These are phyloP conservation scores for Umbelopsis sp. DNA, from an alignment of 371 early-diverging fungal genomes.

Conservation along the genomic window DNA sequence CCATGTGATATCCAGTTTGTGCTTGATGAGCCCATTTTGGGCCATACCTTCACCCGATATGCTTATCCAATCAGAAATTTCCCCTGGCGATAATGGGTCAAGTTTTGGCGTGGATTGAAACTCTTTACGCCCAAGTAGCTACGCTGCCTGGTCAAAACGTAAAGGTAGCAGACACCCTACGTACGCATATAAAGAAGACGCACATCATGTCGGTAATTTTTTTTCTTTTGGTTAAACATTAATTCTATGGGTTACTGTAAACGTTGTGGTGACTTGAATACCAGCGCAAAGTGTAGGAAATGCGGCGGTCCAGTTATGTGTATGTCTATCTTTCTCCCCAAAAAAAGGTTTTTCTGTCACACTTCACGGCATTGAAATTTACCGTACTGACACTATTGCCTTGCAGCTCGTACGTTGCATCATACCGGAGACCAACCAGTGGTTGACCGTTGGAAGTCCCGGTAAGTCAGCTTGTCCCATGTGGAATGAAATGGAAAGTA, in stretches of 20 bases:
- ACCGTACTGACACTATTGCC: neutral
- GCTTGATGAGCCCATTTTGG: neutral
- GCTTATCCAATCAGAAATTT: conserved; percentile 6
- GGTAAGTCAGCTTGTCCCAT: conserved; percentile 14
- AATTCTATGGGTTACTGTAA: conserved; percentile 8
- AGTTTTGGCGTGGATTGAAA: conserved; percentile 11
- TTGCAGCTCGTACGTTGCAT: conserved; percentile 10
- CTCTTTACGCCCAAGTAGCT: neutral
- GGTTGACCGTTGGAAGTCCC: conserved; percentile 38
- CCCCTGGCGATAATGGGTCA: neutral
- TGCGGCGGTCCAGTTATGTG: conserved; percentile 11
- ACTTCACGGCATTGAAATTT: neutral
- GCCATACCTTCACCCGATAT: neutral
- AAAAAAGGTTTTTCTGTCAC: too few species aligned
- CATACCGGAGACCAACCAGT: neutral
- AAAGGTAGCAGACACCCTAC: neutral
- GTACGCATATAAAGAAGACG: neutral
- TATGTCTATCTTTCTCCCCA: neutral
- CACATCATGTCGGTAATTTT: neutral
- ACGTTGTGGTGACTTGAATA: conserved; percentile 9
- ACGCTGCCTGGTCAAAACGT: neutral
- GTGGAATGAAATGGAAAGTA: neutral
- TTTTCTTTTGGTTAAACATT: neutral
- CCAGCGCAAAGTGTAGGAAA: neutral
- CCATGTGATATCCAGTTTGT: conserved; percentile 7